Conservation (phyloP, 495 filamentous ascomycete genomes). For the Halenospora varia region DNA sequence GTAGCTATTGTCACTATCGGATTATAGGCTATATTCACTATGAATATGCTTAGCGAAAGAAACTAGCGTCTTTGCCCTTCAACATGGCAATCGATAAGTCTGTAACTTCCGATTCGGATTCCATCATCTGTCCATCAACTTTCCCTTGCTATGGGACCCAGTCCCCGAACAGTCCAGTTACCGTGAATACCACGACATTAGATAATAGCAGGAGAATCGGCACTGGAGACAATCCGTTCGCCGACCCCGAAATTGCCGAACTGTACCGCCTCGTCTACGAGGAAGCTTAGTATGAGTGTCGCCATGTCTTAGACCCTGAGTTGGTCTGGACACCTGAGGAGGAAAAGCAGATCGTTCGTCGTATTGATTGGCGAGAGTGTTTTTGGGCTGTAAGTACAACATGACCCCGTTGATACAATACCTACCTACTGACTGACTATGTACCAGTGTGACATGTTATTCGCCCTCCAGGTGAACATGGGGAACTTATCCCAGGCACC, state of each 20-base stretch:
- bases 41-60: background rate
- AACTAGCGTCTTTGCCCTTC: background rate
- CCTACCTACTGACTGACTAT: background rate
- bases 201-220: background rate
- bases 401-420: background rate
- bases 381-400: constrained; percentile 29
- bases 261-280: constrained; percentile 27
- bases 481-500: constrained; percentile 71
- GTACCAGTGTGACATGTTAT: constrained; percentile 54
- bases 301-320: constrained; percentile 69
- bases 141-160: background rate
- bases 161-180: background rate
- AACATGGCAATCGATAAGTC: background rate
- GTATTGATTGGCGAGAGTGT: constrained; percentile 52
- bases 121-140: background rate
- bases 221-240: constrained; percentile 13
- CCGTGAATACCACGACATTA: background rate
- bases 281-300: constrained; percentile 52
- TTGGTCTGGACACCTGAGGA: constrained; percentile 67
- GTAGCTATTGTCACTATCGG: background rate
- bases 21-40: background rate
- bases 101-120: background rate
- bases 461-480: constrained; percentile 76
- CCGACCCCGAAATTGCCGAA: constrained; percentile 17
- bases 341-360: constrained; percentile 62